phyloP scores from a whole-genome alignment of 2,329 filamentous ascomycete species.

The Epichloe sp. region DNA sequence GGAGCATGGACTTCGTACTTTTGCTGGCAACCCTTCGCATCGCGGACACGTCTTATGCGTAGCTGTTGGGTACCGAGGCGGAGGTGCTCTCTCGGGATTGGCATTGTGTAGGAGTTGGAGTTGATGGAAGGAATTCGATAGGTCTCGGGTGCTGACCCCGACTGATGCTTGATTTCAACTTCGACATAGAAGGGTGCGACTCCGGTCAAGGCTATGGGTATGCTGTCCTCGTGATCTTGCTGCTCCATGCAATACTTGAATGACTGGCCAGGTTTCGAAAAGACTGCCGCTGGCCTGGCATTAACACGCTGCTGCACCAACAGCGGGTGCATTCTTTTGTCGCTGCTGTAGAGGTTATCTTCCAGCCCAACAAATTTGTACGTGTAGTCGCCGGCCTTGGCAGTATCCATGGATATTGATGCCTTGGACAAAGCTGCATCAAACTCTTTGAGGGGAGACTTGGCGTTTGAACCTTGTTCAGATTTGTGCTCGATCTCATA shows the following conservation, averaged over 20 bases:
- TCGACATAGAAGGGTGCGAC: slow-evolving; percentile 81
- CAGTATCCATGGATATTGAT: slow-evolving; percentile 75
- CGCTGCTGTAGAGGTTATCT: slow-evolving; percentile 74
- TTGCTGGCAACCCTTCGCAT: slow-evolving; percentile 74
- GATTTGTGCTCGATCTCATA: slow-evolving; percentile 70
- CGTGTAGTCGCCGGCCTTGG: slow-evolving; percentile 66
- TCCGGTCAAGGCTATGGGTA: slow-evolving; percentile 75
- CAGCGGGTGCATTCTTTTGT: slow-evolving; percentile 52
- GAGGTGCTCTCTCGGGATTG: slow-evolving; percentile 72
- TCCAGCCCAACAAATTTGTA: slow-evolving; percentile 76
- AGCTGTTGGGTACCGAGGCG: slow-evolving; percentile 83
- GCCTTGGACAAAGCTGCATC: slow-evolving; percentile 66
- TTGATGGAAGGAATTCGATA: slow-evolving; percentile 72
- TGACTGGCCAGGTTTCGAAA: slow-evolving; percentile 75
- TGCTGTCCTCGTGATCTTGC: slow-evolving; percentile 66
- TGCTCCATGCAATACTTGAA: slow-evolving; percentile 94
- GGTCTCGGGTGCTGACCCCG: slow-evolving; percentile 64
- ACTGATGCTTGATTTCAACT: slow-evolving; percentile 85
- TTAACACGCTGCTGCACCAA: slow-evolving; percentile 73
- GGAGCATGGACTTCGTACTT: slow-evolving; percentile 59
- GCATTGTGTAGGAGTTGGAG: slow-evolving; percentile 60
- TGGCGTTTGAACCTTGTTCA: slow-evolving; percentile 48
- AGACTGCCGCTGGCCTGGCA: slow-evolving; percentile 67
- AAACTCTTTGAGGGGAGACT: slow-evolving; percentile 56
- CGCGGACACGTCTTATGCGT: slow-evolving; percentile 78